Base-by-base conservation (phyloP, 257 asterid species). In the Fraxinus quadrangulata region DNA sequence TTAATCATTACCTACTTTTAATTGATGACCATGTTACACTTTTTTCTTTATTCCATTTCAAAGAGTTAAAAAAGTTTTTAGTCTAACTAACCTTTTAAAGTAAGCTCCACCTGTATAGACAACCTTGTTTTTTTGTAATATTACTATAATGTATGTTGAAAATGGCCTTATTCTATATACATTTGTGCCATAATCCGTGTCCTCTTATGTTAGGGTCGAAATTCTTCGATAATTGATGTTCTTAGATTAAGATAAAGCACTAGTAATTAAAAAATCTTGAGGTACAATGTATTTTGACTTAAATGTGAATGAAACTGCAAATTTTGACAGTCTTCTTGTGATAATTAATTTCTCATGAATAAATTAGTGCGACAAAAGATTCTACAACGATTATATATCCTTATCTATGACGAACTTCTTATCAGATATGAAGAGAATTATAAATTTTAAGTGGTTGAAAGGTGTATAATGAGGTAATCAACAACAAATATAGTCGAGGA, bases 1-100 rank as follows among this genome's bases (percentile, higher is more conserved):
- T 67, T 51, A 80, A 85, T 85, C 85, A 85, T 85, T 68, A 33
- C 77, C 45, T 78, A 72, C 83, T 84, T 85, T 82, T 77, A 88
- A 82, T 80, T 78, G 86, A 84, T 84, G 76, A 30, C 80, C 82
- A 81, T 81, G 70, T 80, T 78, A 68, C 83, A 49, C 81, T 76
- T 73, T 82, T 81, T 78, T 69, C 75, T 81, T 82, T 84, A 80
- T 77, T 80, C 79, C 82, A 70, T 73, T 19, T 54, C 63, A 71
- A 42, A 72, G 75, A 34, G 47, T 74, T 86, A 66, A 72, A 83
- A 16, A 47, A 3, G 56, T 3, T 3, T 4, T 14, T 47, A 47
- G 59, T 47, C 59, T 47, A 47, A 47, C 59, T 4, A 47, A 47
- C 59, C 21, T 16, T 47, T 16, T 47, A 47, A 47, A 14, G 21